A percentile compares a stretch with the other conserved stretches of the same genome.
Evolutionary conservation across 1,139 yeast species (phyloP).

Genomic region (Saccharomycopsis hybrid): DNA sequence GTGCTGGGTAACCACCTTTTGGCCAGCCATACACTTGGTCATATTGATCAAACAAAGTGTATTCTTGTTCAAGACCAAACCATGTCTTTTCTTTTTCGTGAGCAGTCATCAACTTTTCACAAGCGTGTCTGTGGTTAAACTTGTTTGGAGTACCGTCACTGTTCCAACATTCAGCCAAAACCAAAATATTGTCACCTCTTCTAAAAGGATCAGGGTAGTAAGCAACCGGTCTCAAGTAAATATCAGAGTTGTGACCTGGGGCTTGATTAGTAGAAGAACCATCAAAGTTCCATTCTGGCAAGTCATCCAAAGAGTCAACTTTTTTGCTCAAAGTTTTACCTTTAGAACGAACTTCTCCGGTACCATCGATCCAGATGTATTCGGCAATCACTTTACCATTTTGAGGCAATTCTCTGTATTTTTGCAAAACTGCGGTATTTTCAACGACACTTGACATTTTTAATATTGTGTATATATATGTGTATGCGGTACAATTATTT

Average conservation of each 20-base stretch:
- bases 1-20: slow-evolving; percentile 99
- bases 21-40: slow-evolving; percentile 98
- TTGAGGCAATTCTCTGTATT: slow-evolving; percentile 81
- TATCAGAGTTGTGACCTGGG: slow-evolving; percentile 95
- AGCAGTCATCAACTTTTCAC: slow-evolving; percentile 92
- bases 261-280: slow-evolving; percentile 99
- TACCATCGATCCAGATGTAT: slow-evolving; percentile 96
- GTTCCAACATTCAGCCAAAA: slow-evolving; percentile 95
- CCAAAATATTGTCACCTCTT: slow-evolving; percentile 94
- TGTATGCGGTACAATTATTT: no score
- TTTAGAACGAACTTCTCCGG: slow-evolving; percentile 78
- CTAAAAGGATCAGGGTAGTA: slow-evolving; percentile 96
- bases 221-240: slow-evolving; percentile 90
- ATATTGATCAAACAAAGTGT: slow-evolving; percentile 87
- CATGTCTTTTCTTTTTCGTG: slow-evolving; percentile 81
- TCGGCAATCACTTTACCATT: slow-evolving; percentile 87
- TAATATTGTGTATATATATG: no score
- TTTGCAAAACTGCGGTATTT: slow-evolving; percentile 70
- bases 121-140: slow-evolving; percentile 96
- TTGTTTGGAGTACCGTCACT: slow-evolving; percentile 98
- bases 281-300: slow-evolving; percentile 99
- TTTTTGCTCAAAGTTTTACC: slow-evolving; percentile 41
- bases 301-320: slow-evolving; percentile 71
- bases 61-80: slow-evolving; percentile 99
- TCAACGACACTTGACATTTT: slow-evolving; percentile 30